A percentile compares a stretch with the other conserved stretches of the same genome.
phyloP scores from a whole-genome alignment of 352 stramenopile species.

The Phytopythium helicoides region DNA sequence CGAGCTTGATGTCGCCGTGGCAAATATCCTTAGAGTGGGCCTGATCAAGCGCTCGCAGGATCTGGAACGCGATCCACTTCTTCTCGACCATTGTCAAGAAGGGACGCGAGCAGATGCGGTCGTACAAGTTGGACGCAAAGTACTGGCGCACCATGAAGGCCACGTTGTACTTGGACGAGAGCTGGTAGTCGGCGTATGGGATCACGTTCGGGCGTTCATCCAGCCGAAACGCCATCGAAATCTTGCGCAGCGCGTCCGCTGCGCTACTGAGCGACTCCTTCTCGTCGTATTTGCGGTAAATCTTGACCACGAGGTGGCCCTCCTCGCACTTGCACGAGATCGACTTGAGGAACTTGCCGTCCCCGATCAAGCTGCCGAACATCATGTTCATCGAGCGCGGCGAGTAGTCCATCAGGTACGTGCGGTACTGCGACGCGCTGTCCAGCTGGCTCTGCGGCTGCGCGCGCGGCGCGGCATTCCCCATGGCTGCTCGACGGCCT shows the following conservation, averaged over 20 bases:
- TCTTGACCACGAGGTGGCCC: conserved; percentile 82
- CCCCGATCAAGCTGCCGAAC: conserved; percentile 80
- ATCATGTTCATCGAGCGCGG: conserved; percentile 84
- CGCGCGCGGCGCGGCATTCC: conserved; percentile 78
- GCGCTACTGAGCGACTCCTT: conserved; percentile 61
- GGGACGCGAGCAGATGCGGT: conserved; percentile 94
- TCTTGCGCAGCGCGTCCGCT: conserved; percentile 44
- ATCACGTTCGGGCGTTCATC: conserved; percentile 82
- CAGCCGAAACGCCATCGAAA: conserved; percentile 57
- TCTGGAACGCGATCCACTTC: conserved; percentile 97
- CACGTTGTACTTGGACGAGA: conserved; percentile 79
- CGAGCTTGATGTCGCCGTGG: conserved; percentile 97
- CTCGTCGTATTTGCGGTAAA: conserved; percentile 86
- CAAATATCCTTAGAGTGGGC: conserved; percentile 92
- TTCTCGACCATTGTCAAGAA: conserved; percentile 96
- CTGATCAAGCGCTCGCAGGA: conserved; percentile 93
- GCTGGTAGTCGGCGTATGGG: conserved; percentile 75
- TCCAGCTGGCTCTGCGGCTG: conserved; percentile 76
- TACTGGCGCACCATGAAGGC: conserved; percentile 96
- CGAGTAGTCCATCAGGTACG: conserved; percentile 87
- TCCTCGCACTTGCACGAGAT: conserved; percentile 88
- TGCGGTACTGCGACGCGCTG: conserved; percentile 84
- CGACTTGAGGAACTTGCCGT: conserved; percentile 90
- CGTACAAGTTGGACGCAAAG: conserved; percentile 95
- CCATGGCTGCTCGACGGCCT: conserved; percentile 35